These are phyloP conservation scores for Saturnispora sekii DNA, from an alignment of 805 yeast genomes.

Conservation along the genomic window DNA sequence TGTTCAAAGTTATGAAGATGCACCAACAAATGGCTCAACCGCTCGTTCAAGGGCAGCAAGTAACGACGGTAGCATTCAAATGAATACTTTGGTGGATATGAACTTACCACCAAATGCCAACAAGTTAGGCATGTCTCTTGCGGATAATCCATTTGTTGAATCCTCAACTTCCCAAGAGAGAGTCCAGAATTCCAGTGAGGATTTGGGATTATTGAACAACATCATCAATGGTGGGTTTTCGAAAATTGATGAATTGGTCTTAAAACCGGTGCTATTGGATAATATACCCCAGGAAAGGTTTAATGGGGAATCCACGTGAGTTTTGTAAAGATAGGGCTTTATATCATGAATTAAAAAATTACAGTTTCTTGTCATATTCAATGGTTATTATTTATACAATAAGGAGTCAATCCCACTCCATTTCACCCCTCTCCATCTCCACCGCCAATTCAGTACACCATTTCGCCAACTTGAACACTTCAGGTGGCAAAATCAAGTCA, in stretches of 20 bases:
- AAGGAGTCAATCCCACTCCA: neutral
- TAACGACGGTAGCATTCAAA: constrained; percentile 16
- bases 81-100: constrained; percentile 11
- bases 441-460: constrained; percentile 62
- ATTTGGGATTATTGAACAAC: constrained; percentile 19
- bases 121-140: constrained; percentile 1
- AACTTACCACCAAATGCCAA: constrained; percentile 1
- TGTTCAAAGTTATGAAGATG: neutral
- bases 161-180: neutral
- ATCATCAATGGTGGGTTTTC: constrained; percentile 65
- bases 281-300: constrained; percentile 26
- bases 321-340: neutral
- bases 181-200: neutral
- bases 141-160: constrained; percentile 6
- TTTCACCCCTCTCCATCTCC: constrained; percentile 34
- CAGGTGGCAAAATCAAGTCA: constrained; percentile 53
- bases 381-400: neutral
- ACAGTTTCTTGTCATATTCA: too few relatives aligned
- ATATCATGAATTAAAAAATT: neutral
- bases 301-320: constrained; percentile 1
- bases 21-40: neutral
- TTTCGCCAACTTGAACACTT: constrained; percentile 58
- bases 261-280: constrained; percentile 86
- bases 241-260: constrained; percentile 84
- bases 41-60: constrained; percentile 20